A percentile compares a stretch with the other conserved stretches of the same genome.
Conservation (phyloP, 768 basidiomycete genomes). For the Rhizopogon vulgaris region DNA sequence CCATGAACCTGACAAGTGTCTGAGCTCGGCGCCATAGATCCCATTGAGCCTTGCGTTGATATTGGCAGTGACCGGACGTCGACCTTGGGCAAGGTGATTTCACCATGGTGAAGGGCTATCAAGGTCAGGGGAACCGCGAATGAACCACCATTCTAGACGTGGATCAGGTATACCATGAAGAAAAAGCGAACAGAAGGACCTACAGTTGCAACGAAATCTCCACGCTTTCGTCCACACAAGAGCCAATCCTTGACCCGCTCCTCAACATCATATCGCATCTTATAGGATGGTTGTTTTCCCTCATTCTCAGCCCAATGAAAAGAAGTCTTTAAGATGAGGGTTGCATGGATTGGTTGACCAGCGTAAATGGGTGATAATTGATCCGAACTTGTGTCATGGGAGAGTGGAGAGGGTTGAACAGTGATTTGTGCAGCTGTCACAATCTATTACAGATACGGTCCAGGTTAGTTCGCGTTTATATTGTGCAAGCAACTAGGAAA, state of each 20-base stretch:
- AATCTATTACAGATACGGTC: constrained; percentile 38
- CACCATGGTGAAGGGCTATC: constrained; percentile 83
- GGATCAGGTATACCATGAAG: not conserved
- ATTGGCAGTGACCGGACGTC: constrained; percentile 55
- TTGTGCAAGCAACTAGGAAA: constrained; percentile 1
- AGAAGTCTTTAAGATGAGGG: constrained; percentile 60
- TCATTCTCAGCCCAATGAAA: constrained; percentile 68
- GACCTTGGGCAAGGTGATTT: constrained; percentile 71
- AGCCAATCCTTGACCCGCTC: constrained; percentile 84
- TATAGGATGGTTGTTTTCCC: constrained; percentile 37
- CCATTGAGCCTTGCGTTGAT: constrained; percentile 47
- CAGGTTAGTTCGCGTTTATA: not conserved
- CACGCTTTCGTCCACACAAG: constrained; percentile 82
- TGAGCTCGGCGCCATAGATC: constrained; percentile 52
- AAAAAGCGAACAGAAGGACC: constrained; percentile 14
- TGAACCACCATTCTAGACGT: constrained; percentile 52
- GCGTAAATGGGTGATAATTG: constrained; percentile 56
- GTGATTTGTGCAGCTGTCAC: constrained; percentile 53
- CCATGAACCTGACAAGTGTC: constrained; percentile 86
- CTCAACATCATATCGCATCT: constrained; percentile 75
- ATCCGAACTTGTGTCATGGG: constrained; percentile 21
- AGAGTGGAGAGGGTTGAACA: constrained; percentile 40
- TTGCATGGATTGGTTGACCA: constrained; percentile 77
- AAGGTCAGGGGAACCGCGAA: constrained; percentile 63
- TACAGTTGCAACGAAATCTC: constrained; percentile 73